Evolutionary conservation across 1,284 basidiomycete genomes (phyloP).

Genomic region (Agroathelia rolfsii): DNA sequence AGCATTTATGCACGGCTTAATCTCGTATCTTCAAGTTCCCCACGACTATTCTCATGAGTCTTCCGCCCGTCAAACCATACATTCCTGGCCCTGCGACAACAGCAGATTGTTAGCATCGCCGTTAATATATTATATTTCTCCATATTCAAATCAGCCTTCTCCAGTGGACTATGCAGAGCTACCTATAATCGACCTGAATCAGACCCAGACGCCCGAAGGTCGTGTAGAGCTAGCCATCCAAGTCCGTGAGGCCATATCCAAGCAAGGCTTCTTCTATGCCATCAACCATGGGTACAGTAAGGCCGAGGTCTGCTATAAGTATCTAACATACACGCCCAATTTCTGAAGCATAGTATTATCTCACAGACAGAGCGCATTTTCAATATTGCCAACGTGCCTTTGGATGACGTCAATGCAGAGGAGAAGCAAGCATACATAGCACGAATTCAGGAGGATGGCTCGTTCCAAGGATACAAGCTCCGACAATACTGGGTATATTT

Average conservation of each 20-base stretch:
- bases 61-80: too few species aligned
- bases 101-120: too few species aligned
- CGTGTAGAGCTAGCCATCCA: constrained; percentile 25
- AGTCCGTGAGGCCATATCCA: constrained; percentile 31
- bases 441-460: constrained; percentile 25
- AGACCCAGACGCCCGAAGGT: constrained; percentile 26
- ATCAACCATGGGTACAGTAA: constrained; percentile 25
- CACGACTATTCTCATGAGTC: too few species aligned
- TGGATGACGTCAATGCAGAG: constrained; percentile 24
- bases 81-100: too few species aligned
- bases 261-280: constrained; percentile 30
- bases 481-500: constrained; percentile 24
- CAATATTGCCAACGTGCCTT: constrained; percentile 29
- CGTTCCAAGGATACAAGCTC: constrained; percentile 26
- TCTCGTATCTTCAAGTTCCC: too few species aligned
- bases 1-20: too few species aligned
- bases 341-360: too few species aligned
- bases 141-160: too few species aligned
- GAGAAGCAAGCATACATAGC: constrained; percentile 29
- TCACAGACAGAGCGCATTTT: constrained; percentile 23
- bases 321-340: not conserved
- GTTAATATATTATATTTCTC: too few species aligned
- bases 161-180: constrained; percentile 34
- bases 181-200: constrained; percentile 31
- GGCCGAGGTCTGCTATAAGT: constrained; percentile 13